Base-by-base conservation (phyloP, 2,329 filamentous ascomycete genomes). In the Drechslerella dactyloides region DNA sequence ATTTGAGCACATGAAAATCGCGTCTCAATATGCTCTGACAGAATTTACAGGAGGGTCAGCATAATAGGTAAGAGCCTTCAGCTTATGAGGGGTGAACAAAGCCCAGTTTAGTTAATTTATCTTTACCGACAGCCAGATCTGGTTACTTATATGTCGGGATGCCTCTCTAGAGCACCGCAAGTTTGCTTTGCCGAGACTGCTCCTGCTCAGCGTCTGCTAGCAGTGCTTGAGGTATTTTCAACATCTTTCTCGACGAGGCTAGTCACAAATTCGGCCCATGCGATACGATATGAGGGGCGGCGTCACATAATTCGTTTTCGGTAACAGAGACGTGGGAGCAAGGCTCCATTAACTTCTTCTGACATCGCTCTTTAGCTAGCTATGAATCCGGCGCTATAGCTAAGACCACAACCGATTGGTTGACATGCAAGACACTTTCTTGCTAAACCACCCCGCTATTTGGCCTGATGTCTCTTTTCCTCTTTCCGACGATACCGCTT, bases 371-470 rank as follows among this genome's bases (percentile, higher is more conserved):
- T 48, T 19, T 19, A 6, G 44, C 44, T 23, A 48, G 44, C 5
- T 11, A 48, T 48, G 44, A 23, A 48, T 48, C 44, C 44, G n/a
- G 19, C 44, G 21, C 44, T 15, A 6, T 42, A 15, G 11, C 15
- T 17, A 21, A 19, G 13, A 10, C 11, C n/a, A 40, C 35, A 54
- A 37, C 58, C 48, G 48, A 62, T 62, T 62, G 58, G 58, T 33
- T 48, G 40, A 62, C 23, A 37, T 62, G 52, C 23, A 33, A 35
- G 48, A 54, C 52, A 35, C 48, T 21, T 53, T 42, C 7, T 30
- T 62, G 33, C 35, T 53, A n/a, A 54, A 30, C 23, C 30, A 30
- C 35, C 5, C 53, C n/a, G 24, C 8, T 33, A 62, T 62, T 33
- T 53, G 57, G 51, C 50, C 46, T 30, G 30, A 44, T 54, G 13